Percentiles rank a stretch among this genome's conserved stretches.
Evolutionary conservation across 78 protist genomes (phyloP).

Genomic region (Dictyostelium capitatum): DNA sequence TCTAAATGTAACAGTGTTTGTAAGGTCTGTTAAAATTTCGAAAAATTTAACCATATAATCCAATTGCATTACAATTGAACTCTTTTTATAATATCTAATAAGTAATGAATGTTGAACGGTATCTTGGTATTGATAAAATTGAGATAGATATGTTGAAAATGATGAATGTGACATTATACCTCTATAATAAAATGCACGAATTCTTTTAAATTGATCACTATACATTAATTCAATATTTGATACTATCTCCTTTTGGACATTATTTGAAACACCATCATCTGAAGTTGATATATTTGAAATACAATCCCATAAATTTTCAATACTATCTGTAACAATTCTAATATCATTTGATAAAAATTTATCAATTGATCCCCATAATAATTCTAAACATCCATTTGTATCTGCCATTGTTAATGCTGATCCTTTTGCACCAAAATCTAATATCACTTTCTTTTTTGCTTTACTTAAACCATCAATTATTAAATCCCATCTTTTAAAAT

Average conservation of each 20-base stretch:
- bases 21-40: background rate
- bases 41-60: slow-evolving; percentile 11
- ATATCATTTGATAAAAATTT: slow-evolving; percentile 25
- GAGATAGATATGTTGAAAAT: background rate
- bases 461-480: slow-evolving; percentile 16
- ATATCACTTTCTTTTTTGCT: slow-evolving; percentile 3
- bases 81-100: background rate
- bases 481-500: slow-evolving; percentile 13
- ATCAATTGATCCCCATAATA: slow-evolving; percentile 30
- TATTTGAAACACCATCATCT: background rate
- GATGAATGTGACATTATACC: background rate
- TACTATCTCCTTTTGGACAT: background rate
- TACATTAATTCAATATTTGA: background rate
- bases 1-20: background rate
- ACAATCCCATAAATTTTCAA: background rate
- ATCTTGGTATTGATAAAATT: background rate
- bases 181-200: slow-evolving; percentile 10
- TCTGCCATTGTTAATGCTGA: slow-evolving; percentile 38
- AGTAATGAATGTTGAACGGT: background rate
- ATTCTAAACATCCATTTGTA: slow-evolving; percentile 8
- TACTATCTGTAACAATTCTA: background rate
- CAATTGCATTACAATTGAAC: background rate
- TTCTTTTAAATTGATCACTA: background rate
- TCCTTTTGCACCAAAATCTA: slow-evolving; percentile 67
- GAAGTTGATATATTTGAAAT: slow-evolving; percentile 15